phyloP scores from a whole-genome alignment of 2,329 filamentous ascomycete genomes.

The Apiospora hydei region DNA sequence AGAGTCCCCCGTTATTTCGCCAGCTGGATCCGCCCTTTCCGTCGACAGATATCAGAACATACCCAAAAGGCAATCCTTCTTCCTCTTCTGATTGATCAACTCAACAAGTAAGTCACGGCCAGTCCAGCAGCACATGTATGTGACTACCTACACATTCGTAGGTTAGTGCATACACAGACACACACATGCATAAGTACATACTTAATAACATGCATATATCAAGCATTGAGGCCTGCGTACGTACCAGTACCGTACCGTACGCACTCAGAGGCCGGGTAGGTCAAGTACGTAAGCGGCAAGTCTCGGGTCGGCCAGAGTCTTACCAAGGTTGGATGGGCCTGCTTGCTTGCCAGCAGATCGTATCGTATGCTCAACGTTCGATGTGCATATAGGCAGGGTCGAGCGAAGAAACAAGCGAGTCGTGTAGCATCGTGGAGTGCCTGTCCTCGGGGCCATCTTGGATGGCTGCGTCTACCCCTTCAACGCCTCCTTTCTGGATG shows the following conservation, averaged over 20 bases:
- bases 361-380: not conserved
- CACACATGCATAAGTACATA: not conserved
- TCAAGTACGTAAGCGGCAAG: constrained; percentile 15
- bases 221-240: not conserved
- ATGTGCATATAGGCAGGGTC: not conserved
- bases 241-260: not conserved
- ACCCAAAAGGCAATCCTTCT: not conserved
- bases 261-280: not conserved
- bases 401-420: not conserved
- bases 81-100: not conserved
- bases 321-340: not conserved
- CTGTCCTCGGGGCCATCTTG: not conserved
- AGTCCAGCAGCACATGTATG: not conserved
- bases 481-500: not conserved
- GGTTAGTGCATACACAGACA: not conserved
- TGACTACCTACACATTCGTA: not conserved
- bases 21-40: constrained; percentile 3
- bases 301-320: not conserved
- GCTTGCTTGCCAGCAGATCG: constrained; percentile 1
- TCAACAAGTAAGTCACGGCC: not conserved
- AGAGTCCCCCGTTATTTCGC: not conserved
- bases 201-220: not conserved
- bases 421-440: not conserved
- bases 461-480: not conserved
- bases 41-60: not conserved